Conservation (phyloP, 2,329 filamentous ascomycete species). For the Phialophora macrospora region DNA sequence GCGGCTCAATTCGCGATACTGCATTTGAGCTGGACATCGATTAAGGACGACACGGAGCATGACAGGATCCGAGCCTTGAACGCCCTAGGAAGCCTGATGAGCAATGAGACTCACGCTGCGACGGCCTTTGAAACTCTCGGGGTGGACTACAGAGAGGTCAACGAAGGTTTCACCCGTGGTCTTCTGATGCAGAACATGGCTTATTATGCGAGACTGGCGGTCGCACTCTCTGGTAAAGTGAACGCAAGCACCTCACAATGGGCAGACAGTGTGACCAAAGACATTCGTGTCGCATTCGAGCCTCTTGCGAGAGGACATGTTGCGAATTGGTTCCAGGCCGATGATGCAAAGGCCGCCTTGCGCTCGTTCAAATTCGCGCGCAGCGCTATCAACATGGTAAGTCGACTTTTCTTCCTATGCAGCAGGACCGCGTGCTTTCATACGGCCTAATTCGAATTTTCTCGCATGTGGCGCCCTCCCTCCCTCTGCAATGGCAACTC, state of each 20-base stretch:
- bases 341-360: conserved; percentile 9
- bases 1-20: background rate
- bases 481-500: background rate
- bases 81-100: conserved; percentile 14
- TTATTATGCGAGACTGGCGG: background rate
- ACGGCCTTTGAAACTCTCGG: conserved; percentile 7
- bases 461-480: no score
- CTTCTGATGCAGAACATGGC: conserved; percentile 4
- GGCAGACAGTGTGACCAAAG: background rate
- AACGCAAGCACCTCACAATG: conserved; percentile 1
- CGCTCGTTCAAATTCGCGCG: conserved; percentile 13
- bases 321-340: conserved; percentile 12
- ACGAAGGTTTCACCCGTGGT: background rate
- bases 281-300: conserved; percentile 3
- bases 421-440: background rate
- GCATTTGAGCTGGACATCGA: conserved; percentile 1
- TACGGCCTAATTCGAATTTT: background rate
- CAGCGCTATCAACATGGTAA: conserved; percentile 9
- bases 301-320: conserved; percentile 16
- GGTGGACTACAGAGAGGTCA: conserved; percentile 12
- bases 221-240: conserved; percentile 12
- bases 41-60: background rate
- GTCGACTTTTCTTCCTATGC: background rate
- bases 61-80: conserved; percentile 5
- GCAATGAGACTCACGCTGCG: conserved; percentile 11